A percentile compares a stretch with the other conserved stretches of the same genome.
These are phyloP conservation scores for Thozetella sp. DNA, from an alignment of 495 filamentous ascomycete species.

Conservation along the genomic window DNA sequence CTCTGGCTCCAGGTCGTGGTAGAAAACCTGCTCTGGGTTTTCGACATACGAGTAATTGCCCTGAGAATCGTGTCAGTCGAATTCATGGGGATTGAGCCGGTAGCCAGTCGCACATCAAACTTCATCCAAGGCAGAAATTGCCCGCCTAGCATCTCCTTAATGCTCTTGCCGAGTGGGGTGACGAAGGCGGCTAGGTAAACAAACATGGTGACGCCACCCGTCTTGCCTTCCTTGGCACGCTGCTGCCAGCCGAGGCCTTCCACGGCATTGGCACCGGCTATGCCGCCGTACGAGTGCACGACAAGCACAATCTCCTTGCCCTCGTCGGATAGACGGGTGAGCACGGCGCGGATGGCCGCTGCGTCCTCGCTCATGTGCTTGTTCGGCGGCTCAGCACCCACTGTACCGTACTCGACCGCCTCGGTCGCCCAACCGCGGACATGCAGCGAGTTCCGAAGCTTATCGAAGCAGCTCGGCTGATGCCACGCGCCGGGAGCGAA, in stretches of 20 bases:
- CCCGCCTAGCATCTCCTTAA: neutral
- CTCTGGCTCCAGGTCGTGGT: neutral
- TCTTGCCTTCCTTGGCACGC: slow-evolving; percentile 28
- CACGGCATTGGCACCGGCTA: slow-evolving; percentile 11
- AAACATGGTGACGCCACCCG: slow-evolving; percentile 45
- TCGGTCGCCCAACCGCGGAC: neutral
- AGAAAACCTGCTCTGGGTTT: neutral
- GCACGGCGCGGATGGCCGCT: slow-evolving; percentile 20
- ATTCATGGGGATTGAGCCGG: neutral
- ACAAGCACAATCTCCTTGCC: slow-evolving; percentile 37
- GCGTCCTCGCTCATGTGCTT: slow-evolving; percentile 22
- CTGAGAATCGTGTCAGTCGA: neutral
- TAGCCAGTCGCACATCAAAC: neutral
- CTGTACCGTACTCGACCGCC: neutral
- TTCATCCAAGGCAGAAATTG: neutral
- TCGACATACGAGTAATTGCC: neutral
- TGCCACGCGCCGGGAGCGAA: neutral
- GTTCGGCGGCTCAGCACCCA: neutral
- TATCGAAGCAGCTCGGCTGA: neutral
- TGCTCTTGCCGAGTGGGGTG: neutral
- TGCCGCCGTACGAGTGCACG: slow-evolving; percentile 38
- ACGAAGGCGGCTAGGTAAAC: slow-evolving; percentile 47
- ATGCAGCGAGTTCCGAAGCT: neutral
- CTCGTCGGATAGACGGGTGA: slow-evolving; percentile 23
- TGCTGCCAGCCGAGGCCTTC: slow-evolving; percentile 31